Percentiles rank a stretch among this genome's conserved stretches.
phyloP scores from a whole-genome alignment of 768 basidiomycete species.

The Vishniacozyma victoriae region DNA sequence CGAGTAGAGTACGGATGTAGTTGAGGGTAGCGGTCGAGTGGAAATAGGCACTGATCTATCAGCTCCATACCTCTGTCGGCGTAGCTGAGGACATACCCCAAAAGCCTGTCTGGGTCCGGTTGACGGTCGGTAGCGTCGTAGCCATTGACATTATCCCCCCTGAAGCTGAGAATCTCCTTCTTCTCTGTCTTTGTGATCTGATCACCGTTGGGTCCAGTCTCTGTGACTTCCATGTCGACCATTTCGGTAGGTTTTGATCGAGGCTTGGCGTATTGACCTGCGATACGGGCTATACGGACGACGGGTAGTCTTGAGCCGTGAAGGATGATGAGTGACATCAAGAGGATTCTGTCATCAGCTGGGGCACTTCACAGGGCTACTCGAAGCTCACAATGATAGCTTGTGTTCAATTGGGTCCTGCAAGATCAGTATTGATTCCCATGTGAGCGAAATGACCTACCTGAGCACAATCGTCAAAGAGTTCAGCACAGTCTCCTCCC shows the following conservation, averaged over 20 bases:
- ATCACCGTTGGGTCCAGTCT: conserved; percentile 5
- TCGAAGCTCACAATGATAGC: conserved; percentile 39
- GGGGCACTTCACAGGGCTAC: neutral
- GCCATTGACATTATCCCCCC: conserved; percentile 97
- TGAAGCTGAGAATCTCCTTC: conserved; percentile 75
- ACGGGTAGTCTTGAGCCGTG: conserved; percentile 92
- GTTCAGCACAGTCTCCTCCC: conserved; percentile 96
- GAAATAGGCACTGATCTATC: conserved; percentile 72
- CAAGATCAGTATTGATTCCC: neutral
- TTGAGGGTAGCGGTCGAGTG: conserved; percentile 91
- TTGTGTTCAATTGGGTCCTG: conserved; percentile 47
- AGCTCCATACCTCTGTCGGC: neutral
- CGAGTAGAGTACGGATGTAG: conserved; percentile 77
- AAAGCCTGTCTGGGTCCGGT: conserved; percentile 82
- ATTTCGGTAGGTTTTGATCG: conserved; percentile 76
- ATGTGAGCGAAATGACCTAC: conserved; percentile 50
- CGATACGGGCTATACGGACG: conserved; percentile 68
- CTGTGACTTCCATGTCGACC: conserved; percentile 55
- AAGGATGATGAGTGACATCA: conserved; percentile 89
- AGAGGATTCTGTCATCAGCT: conserved; percentile 58
- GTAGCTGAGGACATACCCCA: conserved; percentile 56
- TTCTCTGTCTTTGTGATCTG: conserved; percentile 23
- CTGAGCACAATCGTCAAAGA: conserved; percentile 83
- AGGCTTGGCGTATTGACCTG: conserved; percentile 94
- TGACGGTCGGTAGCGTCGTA: conserved; percentile 63